Evolutionary conservation across 1,284 basidiomycete species (phyloP).

Genomic region (Phaffia rhodozyma): DNA sequence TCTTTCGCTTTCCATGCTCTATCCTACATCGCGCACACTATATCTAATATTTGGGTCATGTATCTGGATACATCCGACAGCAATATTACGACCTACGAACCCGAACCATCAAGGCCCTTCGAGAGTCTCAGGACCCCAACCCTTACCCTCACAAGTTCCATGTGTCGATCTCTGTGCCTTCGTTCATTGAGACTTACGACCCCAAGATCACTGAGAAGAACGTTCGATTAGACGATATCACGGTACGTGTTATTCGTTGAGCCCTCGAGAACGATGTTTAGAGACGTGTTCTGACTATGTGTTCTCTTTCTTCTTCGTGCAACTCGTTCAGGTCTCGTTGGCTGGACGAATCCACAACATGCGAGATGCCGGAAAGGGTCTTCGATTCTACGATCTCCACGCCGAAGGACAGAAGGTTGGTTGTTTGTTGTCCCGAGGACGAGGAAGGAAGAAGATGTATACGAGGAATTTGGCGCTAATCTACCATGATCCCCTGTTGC

Average conservation of each 20-base stretch:
- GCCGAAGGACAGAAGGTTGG: slow-evolving; percentile 70
- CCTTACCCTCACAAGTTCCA: slow-evolving; percentile 99
- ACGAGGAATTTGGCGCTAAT: background rate
- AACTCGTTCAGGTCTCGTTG: slow-evolving; percentile 41
- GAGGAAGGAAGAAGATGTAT: too few species aligned
- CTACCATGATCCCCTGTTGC: background rate
- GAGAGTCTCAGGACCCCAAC: slow-evolving; percentile 72
- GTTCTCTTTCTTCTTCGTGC: background rate
- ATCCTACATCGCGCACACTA: background rate
- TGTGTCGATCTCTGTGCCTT: slow-evolving; percentile 64
- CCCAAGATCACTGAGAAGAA: slow-evolving; percentile 53
- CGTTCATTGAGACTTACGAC: slow-evolving; percentile 67
- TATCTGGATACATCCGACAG: slow-evolving; percentile 37
- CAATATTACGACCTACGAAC: slow-evolving; percentile 95
- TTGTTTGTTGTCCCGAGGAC: background rate
- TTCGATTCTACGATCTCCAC: slow-evolving; percentile 91
- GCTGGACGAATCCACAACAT: slow-evolving; percentile 90
- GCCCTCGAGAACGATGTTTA: background rate
- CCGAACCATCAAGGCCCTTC: slow-evolving; percentile 73
- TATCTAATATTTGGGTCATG: background rate
- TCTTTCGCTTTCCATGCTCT: background rate
- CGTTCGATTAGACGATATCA: slow-evolving; percentile 43
- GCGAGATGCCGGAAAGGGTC: slow-evolving; percentile 66
- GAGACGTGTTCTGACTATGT: background rate
- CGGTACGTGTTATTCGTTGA: slow-evolving; percentile 30